Evolutionary conservation across 805 yeast genomes (phyloP), one percentile per base, ranked within the genome.

Genomic region (Metschnikowia vanudenii): DNA sequence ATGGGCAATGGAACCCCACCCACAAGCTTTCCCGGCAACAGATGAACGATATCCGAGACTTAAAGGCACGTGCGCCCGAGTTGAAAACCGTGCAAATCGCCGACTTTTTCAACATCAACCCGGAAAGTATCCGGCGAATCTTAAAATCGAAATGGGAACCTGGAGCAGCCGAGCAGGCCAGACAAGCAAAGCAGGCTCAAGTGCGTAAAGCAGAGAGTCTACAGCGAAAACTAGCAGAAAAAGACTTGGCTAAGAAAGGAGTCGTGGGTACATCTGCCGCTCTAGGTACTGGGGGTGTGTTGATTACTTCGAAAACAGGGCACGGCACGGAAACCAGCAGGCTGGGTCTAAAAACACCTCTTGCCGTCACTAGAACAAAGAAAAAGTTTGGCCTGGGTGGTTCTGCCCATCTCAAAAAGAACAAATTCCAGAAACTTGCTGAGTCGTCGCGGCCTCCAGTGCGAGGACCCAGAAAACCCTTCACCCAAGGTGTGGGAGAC

Each of bases 41-140:
- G 9, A 87, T 89, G 76, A 80, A 78, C 16, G 81, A 80, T 45
- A 73, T 91, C 3, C 67, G 86, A 45, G 61, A 70, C 4, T 56
- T 89, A 39, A 85, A 81, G 55, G 64, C 64, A 12, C 68, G 75
- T 45, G 64, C 71, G 51, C 96, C 97, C 0, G 73, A 77, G n/a
- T 52, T 86, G 43, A 78, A 76, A 3, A 75, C 84, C 2, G 67
- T 69, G 2, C 84, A 80, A 36, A 61, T 91, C 5, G 84, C 89
- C 0, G 69, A 76, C 28, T 76, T 76, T 58, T 90, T 85, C 64
- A 70, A 76, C 40, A 75, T 88, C 4, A 85, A 94, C 1, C 92
- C 95, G 1, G 95, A 90, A 54, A 87, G 91, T 0, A 78, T 90
- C 2, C 71, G 96, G 48, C 76, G 96, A 52, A 88, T 91, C 16